Percentiles rank a stretch among this genome's conserved stretches.
Evolutionary conservation across 2,329 filamentous ascomycete species (phyloP).

Genomic region (Cyanodermella asteris): DNA sequence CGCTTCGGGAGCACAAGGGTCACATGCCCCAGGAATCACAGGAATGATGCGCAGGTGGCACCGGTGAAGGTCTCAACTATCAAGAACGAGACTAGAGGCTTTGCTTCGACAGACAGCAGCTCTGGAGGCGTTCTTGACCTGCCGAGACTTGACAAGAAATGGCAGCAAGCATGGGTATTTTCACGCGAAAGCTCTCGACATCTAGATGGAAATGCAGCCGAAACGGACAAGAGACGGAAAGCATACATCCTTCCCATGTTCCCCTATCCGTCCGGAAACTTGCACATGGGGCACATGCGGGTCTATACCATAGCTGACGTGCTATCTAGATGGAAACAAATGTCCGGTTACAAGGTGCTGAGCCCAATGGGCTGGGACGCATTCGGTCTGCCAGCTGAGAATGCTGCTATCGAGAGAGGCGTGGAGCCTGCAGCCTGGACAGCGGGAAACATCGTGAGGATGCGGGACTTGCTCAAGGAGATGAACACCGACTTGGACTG

Average conservation of each 20-base stretch:
- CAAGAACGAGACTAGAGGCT: too few relatives aligned
- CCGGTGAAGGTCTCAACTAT: too few relatives aligned
- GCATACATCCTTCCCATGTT: constrained; percentile 77
- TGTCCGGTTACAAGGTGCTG: constrained; percentile 54
- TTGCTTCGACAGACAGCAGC: too few relatives aligned
- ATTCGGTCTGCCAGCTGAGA: constrained; percentile 77
- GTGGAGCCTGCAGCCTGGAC: constrained; percentile 65
- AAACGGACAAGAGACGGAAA: constrained; percentile 12
- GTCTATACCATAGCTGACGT: constrained; percentile 86
- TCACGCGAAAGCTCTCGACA: not conserved
- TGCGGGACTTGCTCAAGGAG: constrained; percentile 58
- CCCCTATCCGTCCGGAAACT: constrained; percentile 68
- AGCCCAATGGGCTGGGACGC: constrained; percentile 93
- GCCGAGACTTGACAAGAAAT: constrained; percentile 28
- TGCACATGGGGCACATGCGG: constrained; percentile 71
- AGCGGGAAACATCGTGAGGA: constrained; percentile 52
- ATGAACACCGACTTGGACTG: constrained; percentile 77
- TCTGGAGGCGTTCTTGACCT: constrained; percentile 25
- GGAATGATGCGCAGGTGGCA: too few relatives aligned
- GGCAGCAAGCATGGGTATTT: constrained; percentile 27
- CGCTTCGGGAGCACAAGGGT: too few relatives aligned
- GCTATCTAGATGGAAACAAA: constrained; percentile 50
- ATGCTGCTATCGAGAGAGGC: constrained; percentile 67
- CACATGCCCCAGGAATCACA: too few relatives aligned
- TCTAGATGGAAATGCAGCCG: not conserved